Base-by-base conservation (phyloP, 306 rosid genomes). In the Cercis canadensis region DNA sequence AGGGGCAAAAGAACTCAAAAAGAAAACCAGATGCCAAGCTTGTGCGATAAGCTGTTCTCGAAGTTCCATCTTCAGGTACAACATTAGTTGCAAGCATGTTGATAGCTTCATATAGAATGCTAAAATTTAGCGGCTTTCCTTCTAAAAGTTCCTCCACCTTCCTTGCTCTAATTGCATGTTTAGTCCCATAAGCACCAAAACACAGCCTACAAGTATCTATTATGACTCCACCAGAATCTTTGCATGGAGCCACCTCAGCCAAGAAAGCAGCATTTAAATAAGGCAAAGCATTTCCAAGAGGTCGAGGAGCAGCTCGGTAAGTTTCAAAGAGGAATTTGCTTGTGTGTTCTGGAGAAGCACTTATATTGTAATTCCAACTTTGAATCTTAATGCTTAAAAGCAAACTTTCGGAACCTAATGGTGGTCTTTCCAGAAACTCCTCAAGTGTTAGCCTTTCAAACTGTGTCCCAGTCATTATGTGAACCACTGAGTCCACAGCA, bases 11-110 rank as follows among this genome's bases (percentile, higher is more conserved):
- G 75, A 94, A 94, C 81, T 90, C 66, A 55, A 90, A 87, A 74
- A 90, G 82, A 83, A 82, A 94, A 36, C 89, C 88, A 19, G 80
- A 75, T n/a, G 92, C 97, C 78, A 94, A 87, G 76, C 98, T 94
- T 65, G 83, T 69, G 56, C 83, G 74, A 70, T 90, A 94, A 54
- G 90, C 85, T 2, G 87, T 70, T 69, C 46, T 74, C 4, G 84
- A 13, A 57, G 83, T 81, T 39, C 87, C 89, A 74, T 84, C 79
- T 69, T 88, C 84, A 36, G 96, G 89, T 59, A 82, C 80, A 41
- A 89, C 73, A 61, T 71, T 62, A 6, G 80, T 79, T 73, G 62
- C 69, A 13, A 87, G 68, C 75, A 90, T 49, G 55, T 73, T 81
- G 73, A 85, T 62, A 57, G 92, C 92, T 64, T 94, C 88, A 39